phyloP scores from a whole-genome alignment of 768 basidiomycete species.

The Mycena metata region DNA sequence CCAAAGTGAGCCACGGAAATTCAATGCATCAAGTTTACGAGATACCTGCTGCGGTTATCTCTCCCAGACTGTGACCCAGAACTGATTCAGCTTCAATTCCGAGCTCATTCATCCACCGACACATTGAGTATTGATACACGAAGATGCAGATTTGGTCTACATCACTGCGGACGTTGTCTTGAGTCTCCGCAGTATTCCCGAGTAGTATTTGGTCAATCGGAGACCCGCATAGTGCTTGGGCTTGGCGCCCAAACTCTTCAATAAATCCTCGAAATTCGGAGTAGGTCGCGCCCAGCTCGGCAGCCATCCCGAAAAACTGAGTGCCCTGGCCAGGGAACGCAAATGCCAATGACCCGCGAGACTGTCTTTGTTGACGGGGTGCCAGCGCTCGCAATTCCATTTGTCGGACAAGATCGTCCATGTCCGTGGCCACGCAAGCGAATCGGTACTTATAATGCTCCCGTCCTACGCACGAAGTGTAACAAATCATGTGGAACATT shows the following conservation, averaged over 20 bases:
- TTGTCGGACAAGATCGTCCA: conserved; percentile 21
- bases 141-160: conserved; percentile 35
- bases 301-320: conserved; percentile 33
- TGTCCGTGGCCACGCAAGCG: conserved; percentile 28
- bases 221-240: conserved; percentile 7
- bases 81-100: conserved; percentile 26
- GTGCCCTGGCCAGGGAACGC: conserved; percentile 35
- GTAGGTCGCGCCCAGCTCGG: conserved; percentile 1
- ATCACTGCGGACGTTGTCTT: conserved; percentile 23
- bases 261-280: conserved; percentile 17
- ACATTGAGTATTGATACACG: conserved; percentile 34
- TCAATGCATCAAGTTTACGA: neutral
- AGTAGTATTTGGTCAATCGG: conserved; percentile 26
- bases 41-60: conserved; percentile 37
- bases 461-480: conserved; percentile 32
- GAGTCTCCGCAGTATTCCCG: neutral
- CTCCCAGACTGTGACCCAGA: conserved; percentile 37
- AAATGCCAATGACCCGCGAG: conserved; percentile 16
- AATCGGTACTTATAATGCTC: conserved; percentile 33
- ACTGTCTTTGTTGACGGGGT: too few species aligned
- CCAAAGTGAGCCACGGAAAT: neutral
- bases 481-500: conserved; percentile 26
- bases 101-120: conserved; percentile 28
- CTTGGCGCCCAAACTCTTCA: conserved; percentile 10
- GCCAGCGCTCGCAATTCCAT: neutral